Evolutionary conservation across 2,329 filamentous ascomycete genomes (phyloP).

Genomic region (Botryotinia convoluta): DNA sequence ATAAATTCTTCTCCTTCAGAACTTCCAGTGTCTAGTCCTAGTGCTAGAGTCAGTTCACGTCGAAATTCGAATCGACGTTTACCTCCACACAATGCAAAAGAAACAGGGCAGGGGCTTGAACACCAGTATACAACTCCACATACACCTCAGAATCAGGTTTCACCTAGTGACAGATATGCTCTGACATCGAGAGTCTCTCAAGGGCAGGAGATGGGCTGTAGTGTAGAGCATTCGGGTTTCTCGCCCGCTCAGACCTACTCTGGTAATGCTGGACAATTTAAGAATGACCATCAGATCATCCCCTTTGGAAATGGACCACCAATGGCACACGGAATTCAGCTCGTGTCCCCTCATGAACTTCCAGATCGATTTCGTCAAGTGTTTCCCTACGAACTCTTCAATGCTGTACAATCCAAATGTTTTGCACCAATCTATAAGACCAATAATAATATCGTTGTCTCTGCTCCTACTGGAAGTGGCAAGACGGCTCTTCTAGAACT

Average conservation of each 20-base stretch:
- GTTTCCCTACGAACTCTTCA: conserved; percentile 74
- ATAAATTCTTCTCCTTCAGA: conserved; percentile 28
- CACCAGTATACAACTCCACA: background rate
- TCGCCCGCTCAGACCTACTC: background rate
- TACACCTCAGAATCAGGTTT: conserved; percentile 15
- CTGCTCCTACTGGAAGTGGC: conserved; percentile 80
- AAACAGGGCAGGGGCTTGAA: background rate
- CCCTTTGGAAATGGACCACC: conserved; percentile 35
- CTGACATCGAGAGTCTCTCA: background rate
- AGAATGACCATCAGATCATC: conserved; percentile 20
- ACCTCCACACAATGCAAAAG: background rate
- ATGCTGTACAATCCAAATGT: conserved; percentile 79
- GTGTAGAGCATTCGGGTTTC: background rate
- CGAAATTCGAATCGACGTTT: conserved; percentile 24
- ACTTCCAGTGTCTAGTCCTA: conserved; percentile 33
- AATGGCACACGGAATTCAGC: conserved; percentile 50
- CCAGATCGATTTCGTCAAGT: conserved; percentile 67
- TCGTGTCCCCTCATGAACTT: conserved; percentile 58
- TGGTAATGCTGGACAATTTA: background rate
- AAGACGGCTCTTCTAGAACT: conserved; percentile 82
- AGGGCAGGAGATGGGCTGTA: conserved; percentile 1
- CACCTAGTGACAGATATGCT: background rate
- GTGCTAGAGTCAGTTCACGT: conserved; percentile 31
- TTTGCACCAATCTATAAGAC: conserved; percentile 64
- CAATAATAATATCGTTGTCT: conserved; percentile 74